These are phyloP conservation scores for Suillus subalutaceus DNA, from an alignment of 768 basidiomycete genomes.

Conservation along the genomic window DNA sequence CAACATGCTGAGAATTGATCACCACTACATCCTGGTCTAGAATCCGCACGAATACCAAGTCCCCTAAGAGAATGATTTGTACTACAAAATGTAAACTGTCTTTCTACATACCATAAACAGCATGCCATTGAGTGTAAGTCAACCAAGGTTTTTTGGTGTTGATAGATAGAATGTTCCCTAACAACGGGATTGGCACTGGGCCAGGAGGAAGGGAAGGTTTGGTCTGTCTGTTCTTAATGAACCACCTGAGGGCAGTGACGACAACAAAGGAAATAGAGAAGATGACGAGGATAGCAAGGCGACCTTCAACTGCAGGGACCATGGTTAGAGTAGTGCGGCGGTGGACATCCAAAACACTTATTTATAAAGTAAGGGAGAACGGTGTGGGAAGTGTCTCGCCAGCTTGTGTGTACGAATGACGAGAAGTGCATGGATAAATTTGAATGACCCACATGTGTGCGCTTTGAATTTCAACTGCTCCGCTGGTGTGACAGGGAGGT, in stretches of 20 bases:
- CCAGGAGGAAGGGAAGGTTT: conserved; percentile 43
- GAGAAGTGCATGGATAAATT: too few relatives aligned
- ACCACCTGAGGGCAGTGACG: background rate
- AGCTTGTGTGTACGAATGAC: too few relatives aligned
- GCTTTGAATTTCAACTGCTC: too few relatives aligned
- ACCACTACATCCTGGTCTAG: conserved; percentile 5
- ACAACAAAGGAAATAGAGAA: background rate
- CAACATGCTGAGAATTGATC: conserved; percentile 3
- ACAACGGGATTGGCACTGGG: conserved; percentile 44
- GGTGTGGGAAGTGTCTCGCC: too few relatives aligned
- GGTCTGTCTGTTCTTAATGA: conserved; percentile 6
- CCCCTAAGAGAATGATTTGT: background rate
- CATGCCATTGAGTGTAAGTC: conserved; percentile 6
- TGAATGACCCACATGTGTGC: too few relatives aligned
- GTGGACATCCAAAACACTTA: background rate
- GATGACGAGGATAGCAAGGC: background rate
- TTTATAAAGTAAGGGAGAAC: too few relatives aligned
- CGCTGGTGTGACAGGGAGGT: background rate
- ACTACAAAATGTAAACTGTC: background rate
- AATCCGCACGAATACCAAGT: conserved; percentile 3
- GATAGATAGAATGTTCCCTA: conserved; percentile 9
- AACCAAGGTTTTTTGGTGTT: conserved; percentile 5
- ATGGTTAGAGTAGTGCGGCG: background rate
- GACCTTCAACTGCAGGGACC: background rate
- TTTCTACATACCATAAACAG: conserved; percentile 9